Evolutionary conservation across 208 protist species (phyloP), one percentile per base, ranked within the genome.

Genomic region (Crithidia bombi): DNA sequence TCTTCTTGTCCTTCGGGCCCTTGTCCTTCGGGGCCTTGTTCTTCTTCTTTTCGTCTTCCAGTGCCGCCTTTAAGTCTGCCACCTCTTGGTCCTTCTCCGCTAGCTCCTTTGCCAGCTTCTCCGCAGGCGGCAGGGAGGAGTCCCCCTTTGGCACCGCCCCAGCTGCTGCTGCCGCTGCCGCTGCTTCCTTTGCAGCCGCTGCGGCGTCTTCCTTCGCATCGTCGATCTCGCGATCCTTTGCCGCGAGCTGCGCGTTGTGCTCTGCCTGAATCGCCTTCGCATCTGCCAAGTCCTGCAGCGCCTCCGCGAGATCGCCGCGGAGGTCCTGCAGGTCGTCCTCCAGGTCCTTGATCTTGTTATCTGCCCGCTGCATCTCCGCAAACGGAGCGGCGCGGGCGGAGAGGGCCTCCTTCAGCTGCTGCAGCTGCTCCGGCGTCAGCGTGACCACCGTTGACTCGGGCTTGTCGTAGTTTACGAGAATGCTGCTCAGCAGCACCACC

Each of bases 391-490:
- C 72, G 47, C 82, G 75, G 12, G 47, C 46, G 43, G 64, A 38
- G 17, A 88, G 73, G 25, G 70, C 59, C 25, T 57, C 26, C 47
- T 32, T 47, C 26, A 89, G 67, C 58, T 78, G 71, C 30, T 59
- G 46, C 4, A 84, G 46, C 47, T 89, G 77, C 50, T 73, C 72
- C 5, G 64, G 65, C 19, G 69, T 81, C 25, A 89, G 73, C 25
- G 55, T 67, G 54, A 84, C 41, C 43, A 75, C 58, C 14, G 57
- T 78, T 10, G 67, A 46, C n/a, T 78, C 72, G 0, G 80, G 65
- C 39, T 36, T 41, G 65, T 83, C 76, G 69, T 83, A 84, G 52
- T 79, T 73, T 38, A 65, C 63, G n/a, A 87, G 73, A 17, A 58
- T 78, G 49, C 73, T 75, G 50, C 61, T 64, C 46, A 62, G 61